These are phyloP conservation scores for Picochlorum sp. DNA, from an alignment of 139 green algal genomes.

Conservation along the genomic window DNA sequence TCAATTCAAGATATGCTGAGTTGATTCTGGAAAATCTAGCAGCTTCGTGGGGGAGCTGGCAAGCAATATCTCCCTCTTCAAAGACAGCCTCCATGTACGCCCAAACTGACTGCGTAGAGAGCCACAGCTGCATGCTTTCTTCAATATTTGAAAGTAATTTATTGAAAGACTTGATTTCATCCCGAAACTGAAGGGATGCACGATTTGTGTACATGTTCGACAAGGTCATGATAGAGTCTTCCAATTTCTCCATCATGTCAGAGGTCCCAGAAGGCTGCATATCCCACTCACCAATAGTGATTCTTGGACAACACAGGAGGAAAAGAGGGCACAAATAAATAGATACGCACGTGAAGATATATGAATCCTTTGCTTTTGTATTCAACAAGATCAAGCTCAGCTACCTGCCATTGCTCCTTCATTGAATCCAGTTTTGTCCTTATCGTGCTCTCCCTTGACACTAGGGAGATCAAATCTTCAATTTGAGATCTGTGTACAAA, in stretches of 20 bases:
- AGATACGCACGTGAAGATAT: no score
- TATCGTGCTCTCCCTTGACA: no score
- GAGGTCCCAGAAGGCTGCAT: conserved; percentile 61
- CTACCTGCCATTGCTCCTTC: no score
- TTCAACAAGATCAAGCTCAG: no score
- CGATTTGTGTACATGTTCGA: conserved; percentile 86
- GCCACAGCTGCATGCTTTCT: conserved; percentile 91
- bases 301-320: no score
- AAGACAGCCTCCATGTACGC: conserved; percentile 97
- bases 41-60: conserved; percentile 88
- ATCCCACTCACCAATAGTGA: no score
- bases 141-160: conserved; percentile 77
- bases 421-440: no score
- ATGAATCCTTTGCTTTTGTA: no score
- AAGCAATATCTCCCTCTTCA: conserved; percentile 87
- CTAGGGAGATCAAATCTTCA: no score
- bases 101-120: conserved; percentile 90
- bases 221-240: conserved; percentile 92
- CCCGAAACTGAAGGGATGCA: conserved; percentile 74
- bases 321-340: no score
- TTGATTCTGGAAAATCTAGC: conserved; percentile 96
- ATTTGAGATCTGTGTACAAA: no score
- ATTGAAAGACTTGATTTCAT: conserved; percentile 64
- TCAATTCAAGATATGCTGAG: conserved; percentile 51
- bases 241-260: conserved; percentile 90